These are phyloP conservation scores for Podospora fimiseda DNA, from an alignment of 495 filamentous ascomycete genomes.

Conservation along the genomic window DNA sequence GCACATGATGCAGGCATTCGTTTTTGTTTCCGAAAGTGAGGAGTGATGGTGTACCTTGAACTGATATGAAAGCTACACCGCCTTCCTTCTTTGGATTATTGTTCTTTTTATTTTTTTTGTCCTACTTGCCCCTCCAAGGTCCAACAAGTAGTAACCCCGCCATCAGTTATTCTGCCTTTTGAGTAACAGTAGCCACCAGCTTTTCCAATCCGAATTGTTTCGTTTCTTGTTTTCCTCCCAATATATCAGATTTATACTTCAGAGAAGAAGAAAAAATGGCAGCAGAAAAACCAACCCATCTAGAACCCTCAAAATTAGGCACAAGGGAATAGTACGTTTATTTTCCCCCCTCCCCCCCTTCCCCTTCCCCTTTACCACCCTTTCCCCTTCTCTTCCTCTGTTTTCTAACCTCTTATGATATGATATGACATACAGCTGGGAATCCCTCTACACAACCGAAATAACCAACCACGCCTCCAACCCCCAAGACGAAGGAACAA, in stretches of 20 bases:
- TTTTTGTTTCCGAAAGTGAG: too few species aligned
- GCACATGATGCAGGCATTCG: too few species aligned
- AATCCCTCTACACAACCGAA: constrained; percentile 56
- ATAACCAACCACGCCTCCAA: constrained; percentile 54
- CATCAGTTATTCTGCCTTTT: too few species aligned
- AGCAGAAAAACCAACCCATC: constrained; percentile 32
- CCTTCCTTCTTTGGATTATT: neutral
- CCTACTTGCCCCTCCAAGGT: neutral
- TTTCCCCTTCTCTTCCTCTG: neutral
- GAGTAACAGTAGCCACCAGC: neutral
- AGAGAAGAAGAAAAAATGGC: constrained; percentile 9
- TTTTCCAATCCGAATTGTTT: neutral
- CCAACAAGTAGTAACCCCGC: neutral
- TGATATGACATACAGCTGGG: constrained; percentile 62
- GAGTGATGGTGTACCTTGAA: too few species aligned
- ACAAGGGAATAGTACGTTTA: constrained; percentile 61
- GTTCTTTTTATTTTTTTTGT: neutral
- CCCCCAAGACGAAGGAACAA: constrained; percentile 58
- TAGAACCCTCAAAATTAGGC: constrained; percentile 58
- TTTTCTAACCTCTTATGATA: neutral
- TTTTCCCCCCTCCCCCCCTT: neutral
- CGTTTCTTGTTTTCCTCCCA: too few species aligned
- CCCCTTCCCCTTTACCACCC: constrained; percentile 1
- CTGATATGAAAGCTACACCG: constrained; percentile 14
- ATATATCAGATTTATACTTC: too few species aligned